Conservation (phyloP, 257 asterid species). For the Thymus quinquecostatus region DNA sequence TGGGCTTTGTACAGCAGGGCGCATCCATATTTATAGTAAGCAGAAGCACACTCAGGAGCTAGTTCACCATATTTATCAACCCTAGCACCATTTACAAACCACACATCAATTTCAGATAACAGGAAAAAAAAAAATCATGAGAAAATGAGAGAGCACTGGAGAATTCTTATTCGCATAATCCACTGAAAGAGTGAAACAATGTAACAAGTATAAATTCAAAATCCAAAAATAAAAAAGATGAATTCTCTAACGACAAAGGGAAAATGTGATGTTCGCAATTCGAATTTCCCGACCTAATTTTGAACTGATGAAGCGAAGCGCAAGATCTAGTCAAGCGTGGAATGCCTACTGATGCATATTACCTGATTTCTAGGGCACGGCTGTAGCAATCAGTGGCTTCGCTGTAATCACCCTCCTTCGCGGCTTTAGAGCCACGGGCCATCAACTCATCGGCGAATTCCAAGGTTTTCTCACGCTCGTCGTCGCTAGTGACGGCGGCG, state of each 20-base stretch:
- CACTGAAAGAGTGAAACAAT: no score
- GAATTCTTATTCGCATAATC: background rate
- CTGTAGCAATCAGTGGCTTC: conserved; percentile 91
- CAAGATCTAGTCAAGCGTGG: background rate
- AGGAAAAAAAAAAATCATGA: background rate
- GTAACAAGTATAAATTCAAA: no score
- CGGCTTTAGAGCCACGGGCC: conserved; percentile 65
- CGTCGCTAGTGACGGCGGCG: conserved; percentile 42
- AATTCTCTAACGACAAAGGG: background rate
- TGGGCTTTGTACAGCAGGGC: conserved; percentile 77
- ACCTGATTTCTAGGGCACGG: conserved; percentile 98
- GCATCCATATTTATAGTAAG: conserved; percentile 77
- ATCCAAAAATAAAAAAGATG: background rate
- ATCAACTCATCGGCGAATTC: conserved; percentile 66
- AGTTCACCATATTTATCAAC: conserved; percentile 85
- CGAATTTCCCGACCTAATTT: background rate
- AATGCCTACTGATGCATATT: background rate
- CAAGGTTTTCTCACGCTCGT: conserved; percentile 55
- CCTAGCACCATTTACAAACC: conserved; percentile 44
- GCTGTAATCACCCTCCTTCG: conserved; percentile 64
- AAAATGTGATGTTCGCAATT: background rate
- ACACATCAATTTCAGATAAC: conserved; percentile 12
- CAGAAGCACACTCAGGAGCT: conserved; percentile 77
- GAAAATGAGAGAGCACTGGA: conserved; percentile 5
- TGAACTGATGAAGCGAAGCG: background rate